Conservation (phyloP, 1,284 basidiomycete genomes). For the Vanrija pseudolonga region DNA sequence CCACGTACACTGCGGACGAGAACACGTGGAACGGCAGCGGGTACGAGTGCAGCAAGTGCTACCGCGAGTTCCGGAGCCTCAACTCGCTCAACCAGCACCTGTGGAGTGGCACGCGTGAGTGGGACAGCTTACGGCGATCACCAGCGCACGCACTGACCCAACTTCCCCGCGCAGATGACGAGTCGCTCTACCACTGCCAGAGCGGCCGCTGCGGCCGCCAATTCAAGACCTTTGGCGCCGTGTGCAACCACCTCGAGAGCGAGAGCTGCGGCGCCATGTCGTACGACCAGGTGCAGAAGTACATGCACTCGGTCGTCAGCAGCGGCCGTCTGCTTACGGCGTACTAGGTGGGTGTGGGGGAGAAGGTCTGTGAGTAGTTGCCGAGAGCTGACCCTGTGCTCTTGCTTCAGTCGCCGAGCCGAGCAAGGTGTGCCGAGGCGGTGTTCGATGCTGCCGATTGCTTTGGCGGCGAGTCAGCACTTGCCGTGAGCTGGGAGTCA, state of each 20-base stretch:
- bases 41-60: slow-evolving; percentile 7
- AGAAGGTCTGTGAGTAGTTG: no score
- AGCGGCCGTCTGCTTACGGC: slow-evolving; percentile 1
- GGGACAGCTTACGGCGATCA: no score
- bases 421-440: no score
- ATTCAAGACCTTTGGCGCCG: slow-evolving; percentile 3
- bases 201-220: slow-evolving; percentile 2
- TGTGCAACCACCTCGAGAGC: slow-evolving; percentile 11
- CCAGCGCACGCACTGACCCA: background rate
- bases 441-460: no score
- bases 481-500: no score
- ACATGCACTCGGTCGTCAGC: background rate
- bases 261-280: slow-evolving; percentile 5
- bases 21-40: background rate
- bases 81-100: slow-evolving; percentile 1
- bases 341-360: no score
- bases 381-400: no score
- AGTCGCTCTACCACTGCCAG: slow-evolving; percentile 9
- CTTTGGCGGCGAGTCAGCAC: no score
- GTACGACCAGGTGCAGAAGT: slow-evolving; percentile 3
- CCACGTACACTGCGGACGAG: background rate
- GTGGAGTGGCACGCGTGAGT: background rate
- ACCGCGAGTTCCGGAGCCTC: background rate
- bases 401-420: no score
- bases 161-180: background rate